A percentile compares a stretch with the other conserved stretches of the same genome.
phyloP scores from a whole-genome alignment of 106 monocot genomes.

The Amphibolis antarctica region DNA sequence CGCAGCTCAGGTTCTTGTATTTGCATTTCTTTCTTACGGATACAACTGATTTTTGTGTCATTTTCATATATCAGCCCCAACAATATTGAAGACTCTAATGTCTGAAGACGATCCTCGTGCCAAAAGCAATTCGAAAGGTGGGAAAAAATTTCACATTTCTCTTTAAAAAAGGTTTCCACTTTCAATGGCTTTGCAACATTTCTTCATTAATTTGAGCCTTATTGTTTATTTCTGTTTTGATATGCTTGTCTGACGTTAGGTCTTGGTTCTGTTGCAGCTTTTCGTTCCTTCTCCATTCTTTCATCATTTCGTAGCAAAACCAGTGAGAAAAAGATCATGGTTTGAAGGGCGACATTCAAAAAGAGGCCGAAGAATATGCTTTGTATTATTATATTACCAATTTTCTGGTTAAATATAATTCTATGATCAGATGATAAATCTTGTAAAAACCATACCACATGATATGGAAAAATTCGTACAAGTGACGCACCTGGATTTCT shows the following conservation, averaged over 20 bases:
- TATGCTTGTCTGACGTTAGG: background rate
- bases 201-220: background rate
- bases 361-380: background rate
- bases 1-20: background rate
- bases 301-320: conserved; percentile 43
- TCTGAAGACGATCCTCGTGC: conserved; percentile 48
- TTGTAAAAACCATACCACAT: too few species aligned
- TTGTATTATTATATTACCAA: background rate
- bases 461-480: too few species aligned
- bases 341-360: background rate
- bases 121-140: conserved; percentile 32
- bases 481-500: too few species aligned
- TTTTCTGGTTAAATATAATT: too few species aligned
- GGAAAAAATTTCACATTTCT: conserved; percentile 4
- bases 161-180: background rate
- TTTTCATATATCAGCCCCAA: conserved; percentile 30
- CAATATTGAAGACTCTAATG: conserved; percentile 59
- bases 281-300: conserved; percentile 49
- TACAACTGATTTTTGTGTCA: background rate
- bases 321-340: conserved; percentile 31
- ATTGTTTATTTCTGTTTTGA: background rate
- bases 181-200: too few species aligned
- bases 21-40: background rate
- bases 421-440: too few species aligned
- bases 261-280: conserved; percentile 15